Base-by-base conservation (phyloP, 257 asterid genomes). In the Plectranthus barbatus region DNA sequence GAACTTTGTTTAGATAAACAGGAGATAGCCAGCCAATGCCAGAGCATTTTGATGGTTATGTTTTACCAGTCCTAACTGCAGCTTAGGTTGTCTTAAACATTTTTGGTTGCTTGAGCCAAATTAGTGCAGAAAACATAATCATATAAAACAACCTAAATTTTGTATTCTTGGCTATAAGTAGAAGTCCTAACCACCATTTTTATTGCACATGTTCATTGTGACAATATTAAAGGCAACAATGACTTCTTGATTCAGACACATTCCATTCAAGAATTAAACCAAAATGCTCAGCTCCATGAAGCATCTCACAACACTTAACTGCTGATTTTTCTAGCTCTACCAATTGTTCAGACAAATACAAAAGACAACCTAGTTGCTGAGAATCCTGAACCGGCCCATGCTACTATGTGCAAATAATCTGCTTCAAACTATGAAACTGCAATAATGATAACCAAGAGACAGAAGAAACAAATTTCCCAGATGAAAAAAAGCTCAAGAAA, bases 371-470 rank as follows among this genome's bases (percentile, higher is more conserved):
- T 23, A 45, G 56, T 26, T 10, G 29, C 44, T 29, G 26, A n/a
- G 49, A 42, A 62, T 56, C 13, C 11, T 58, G 9, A 44, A 58
- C 62, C 40, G 14, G 40, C 75, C 76, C 80, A 70, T 65, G 74
- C 66, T 66, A 75, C 70, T 65, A 61, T 52, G 60, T 68, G 60
- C 69, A 56, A 51, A 37, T 31, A 56, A 68, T 15, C 66, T 41
- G 1, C 70, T 19, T 50, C 40, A 41, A 46, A 37, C 54, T n/a
- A 46, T 23, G 56, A 42, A 13, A 54, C 10, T 17, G 36, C 63
- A 54, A 17, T 19, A 14, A 31, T 45, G 31, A 69, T 53, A 18
- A 37, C 0, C 24, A 10, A 12, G 37, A 8, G 23, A 26, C 24
- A 56, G 9, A 24, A 17, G 7, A 17, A 5, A 48, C 0, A 1